Conservation (phyloP, 2,329 filamentous ascomycete species). For the Arthrinium phaeospermum region DNA sequence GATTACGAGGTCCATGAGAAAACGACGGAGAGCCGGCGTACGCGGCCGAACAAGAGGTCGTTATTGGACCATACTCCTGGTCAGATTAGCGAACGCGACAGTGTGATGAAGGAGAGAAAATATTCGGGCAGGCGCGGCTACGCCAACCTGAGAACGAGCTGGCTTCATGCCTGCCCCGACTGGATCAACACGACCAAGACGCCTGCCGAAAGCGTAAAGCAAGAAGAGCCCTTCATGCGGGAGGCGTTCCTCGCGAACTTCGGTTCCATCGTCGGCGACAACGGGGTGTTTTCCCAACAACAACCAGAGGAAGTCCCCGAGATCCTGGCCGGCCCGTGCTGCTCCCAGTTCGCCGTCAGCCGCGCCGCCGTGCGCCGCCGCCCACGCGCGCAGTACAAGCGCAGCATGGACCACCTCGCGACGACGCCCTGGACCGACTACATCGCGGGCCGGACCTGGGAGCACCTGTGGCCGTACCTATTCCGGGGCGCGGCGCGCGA, state of each 20-base stretch:
- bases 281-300: neutral
- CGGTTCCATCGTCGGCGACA: conserved; percentile 20
- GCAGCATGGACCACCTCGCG: conserved; percentile 39
- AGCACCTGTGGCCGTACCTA: conserved; percentile 42
- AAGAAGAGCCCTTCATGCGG: conserved; percentile 39
- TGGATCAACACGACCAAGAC: conserved; percentile 51
- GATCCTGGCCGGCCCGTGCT: conserved; percentile 41
- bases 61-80: neutral
- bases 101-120: neutral
- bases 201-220: conserved; percentile 30
- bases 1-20: neutral
- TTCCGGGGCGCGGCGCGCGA: conserved; percentile 43
- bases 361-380: conserved; percentile 37
- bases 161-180: conserved; percentile 59
- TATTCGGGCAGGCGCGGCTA: conserved; percentile 55
- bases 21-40: neutral
- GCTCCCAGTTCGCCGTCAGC: conserved; percentile 43
- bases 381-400: conserved; percentile 37
- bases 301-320: conserved; percentile 33
- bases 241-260: conserved; percentile 39
- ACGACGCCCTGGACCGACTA: conserved; percentile 36
- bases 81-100: neutral
- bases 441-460: conserved; percentile 41
- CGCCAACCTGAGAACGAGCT: conserved; percentile 60
- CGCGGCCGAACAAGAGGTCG: neutral